Percentiles rank a stretch among this genome's conserved stretches.
These are phyloP conservation scores for Fremontodendron californicum DNA, from an alignment of 345 rosid species.

Conservation along the genomic window DNA sequence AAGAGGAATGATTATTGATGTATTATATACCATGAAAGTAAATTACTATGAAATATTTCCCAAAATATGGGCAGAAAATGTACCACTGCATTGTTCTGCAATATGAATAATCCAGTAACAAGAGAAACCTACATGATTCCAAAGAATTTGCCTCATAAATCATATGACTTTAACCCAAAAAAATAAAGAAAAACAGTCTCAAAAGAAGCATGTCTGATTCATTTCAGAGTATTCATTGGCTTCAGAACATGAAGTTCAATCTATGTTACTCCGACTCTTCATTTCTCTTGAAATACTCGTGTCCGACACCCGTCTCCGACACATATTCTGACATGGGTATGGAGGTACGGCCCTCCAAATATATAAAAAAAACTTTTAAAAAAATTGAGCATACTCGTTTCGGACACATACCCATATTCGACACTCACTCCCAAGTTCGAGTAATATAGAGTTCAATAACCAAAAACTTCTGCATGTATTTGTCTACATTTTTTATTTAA, in stretches of 20 bases:
- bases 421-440: too few relatives aligned
- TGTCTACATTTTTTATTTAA: background rate
- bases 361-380: too few relatives aligned
- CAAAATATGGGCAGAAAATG: slow-evolving; percentile 8
- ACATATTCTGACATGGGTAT: too few relatives aligned
- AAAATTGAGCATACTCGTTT: too few relatives aligned
- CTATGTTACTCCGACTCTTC: too few relatives aligned
- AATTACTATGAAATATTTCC: background rate
- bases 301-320: too few relatives aligned
- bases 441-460: too few relatives aligned
- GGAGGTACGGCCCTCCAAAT: too few relatives aligned
- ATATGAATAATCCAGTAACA: slow-evolving; percentile 48
- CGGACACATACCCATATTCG: too few relatives aligned
- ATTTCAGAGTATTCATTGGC: background rate
- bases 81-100: slow-evolving; percentile 57
- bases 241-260: background rate
- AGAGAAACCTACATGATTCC: slow-evolving; percentile 34
- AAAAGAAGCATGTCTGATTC: background rate
- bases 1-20: background rate
- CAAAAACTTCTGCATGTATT: background rate
- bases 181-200: background rate
- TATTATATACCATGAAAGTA: background rate
- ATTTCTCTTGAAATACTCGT: too few relatives aligned
- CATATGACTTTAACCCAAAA: background rate
- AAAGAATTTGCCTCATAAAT: background rate